These are phyloP conservation scores for Phytophthora constricta DNA, from an alignment of 352 stramenopile species.

Conservation along the genomic window DNA sequence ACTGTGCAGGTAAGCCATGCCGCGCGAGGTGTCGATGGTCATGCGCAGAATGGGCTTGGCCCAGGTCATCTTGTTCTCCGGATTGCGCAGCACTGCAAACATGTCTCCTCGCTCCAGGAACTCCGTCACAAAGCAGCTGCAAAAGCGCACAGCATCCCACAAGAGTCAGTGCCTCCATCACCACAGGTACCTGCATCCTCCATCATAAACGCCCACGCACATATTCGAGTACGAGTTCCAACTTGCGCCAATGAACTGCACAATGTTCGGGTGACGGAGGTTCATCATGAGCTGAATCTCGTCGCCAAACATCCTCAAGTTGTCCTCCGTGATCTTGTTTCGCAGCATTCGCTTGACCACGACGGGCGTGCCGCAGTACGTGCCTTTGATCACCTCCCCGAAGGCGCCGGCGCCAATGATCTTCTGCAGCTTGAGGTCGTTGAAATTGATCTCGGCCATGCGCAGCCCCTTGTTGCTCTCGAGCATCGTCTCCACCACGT, in stretches of 20 bases:
- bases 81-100: constrained; percentile 82
- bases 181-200: background rate
- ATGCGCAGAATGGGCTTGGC: constrained; percentile 87
- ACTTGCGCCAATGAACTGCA: constrained; percentile 91
- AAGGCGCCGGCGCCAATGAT: constrained; percentile 88
- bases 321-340: constrained; percentile 90
- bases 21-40: constrained; percentile 92
- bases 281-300: constrained; percentile 94
- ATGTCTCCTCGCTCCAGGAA: constrained; percentile 87
- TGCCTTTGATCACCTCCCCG: constrained; percentile 90
- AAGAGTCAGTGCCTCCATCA: constrained; percentile 13
- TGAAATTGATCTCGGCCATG: constrained; percentile 91
- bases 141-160: constrained; percentile 6
- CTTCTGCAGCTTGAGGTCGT: constrained; percentile 89
- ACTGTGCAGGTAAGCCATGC: constrained; percentile 98
- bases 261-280: constrained; percentile 88
- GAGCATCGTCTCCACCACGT: constrained; percentile 89
- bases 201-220: constrained; percentile 46
- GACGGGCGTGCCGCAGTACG: constrained; percentile 88
- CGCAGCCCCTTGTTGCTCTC: constrained; percentile 87
- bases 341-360: constrained; percentile 91
- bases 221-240: constrained; percentile 94
- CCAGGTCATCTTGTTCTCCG: constrained; percentile 84
- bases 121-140: constrained; percentile 89
- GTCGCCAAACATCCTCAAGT: constrained; percentile 89